Percentiles rank a stretch among this genome's conserved stretches.
Conservation (phyloP, 208 protist genomes). For the Wallacemonas collosoma region DNA sequence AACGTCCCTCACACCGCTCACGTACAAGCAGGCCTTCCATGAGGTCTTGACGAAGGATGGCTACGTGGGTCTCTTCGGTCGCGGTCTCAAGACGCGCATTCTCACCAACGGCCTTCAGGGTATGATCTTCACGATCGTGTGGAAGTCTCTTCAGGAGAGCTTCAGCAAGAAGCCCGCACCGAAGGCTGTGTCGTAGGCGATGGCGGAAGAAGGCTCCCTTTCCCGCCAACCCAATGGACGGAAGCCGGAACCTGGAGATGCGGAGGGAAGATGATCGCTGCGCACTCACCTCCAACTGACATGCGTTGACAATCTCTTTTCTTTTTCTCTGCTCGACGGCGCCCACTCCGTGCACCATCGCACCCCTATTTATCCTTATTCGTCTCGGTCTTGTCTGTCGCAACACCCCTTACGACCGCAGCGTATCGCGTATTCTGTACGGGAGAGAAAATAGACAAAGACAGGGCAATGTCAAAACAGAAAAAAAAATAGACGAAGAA, state of each 20-base stretch:
- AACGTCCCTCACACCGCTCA: constrained; percentile 14
- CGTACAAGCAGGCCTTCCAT: constrained; percentile 18
- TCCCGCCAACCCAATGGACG: too few species aligned
- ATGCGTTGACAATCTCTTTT: too few species aligned
- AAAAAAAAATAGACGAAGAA: not conserved
- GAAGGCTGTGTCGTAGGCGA: not conserved
- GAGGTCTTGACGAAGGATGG: constrained; percentile 20
- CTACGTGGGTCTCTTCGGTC: constrained; percentile 22
- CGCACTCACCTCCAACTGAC: too few species aligned
- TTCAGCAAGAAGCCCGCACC: constrained; percentile 8
- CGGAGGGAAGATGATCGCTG: too few species aligned
- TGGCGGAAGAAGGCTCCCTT: not conserved
- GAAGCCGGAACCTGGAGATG: too few species aligned
- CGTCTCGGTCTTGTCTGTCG: not conserved
- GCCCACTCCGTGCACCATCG: not conserved
- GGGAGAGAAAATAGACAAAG: too few species aligned
- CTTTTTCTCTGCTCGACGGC: not conserved
- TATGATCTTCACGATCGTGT: constrained; percentile 30
- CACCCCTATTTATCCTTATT: not conserved
- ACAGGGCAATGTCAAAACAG: not conserved
- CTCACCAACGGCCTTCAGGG: constrained; percentile 28
- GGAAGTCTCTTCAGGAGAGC: constrained; percentile 22
- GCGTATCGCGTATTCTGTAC: too few species aligned
- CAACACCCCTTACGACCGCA: too few species aligned
- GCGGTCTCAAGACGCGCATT: constrained; percentile 28